Conservation (phyloP, 306 rosid species). For the Casuarina glauca region DNA sequence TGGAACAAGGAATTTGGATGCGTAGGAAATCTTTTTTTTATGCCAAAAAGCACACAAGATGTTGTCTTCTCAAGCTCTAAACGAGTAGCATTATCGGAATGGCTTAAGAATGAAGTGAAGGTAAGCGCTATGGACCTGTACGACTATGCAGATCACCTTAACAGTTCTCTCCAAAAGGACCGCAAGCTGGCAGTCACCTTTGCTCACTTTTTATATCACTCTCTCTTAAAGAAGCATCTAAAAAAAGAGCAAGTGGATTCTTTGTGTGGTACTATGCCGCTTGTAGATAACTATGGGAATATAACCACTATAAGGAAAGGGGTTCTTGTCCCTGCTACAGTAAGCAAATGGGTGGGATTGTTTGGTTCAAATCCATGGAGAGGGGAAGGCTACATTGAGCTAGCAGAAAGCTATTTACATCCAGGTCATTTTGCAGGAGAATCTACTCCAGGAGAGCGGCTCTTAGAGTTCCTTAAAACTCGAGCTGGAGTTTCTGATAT, state of each 20-base stretch:
- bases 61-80: slow-evolving; percentile 26
- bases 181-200: slow-evolving; percentile 34
- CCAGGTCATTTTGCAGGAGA: slow-evolving; percentile 37
- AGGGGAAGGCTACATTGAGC: slow-evolving; percentile 47
- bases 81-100: slow-evolving; percentile 34
- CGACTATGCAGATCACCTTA: slow-evolving; percentile 35
- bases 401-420: slow-evolving; percentile 47
- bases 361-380: slow-evolving; percentile 64
- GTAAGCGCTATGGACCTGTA: slow-evolving; percentile 14
- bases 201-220: slow-evolving; percentile 60
- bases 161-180: slow-evolving; percentile 1
- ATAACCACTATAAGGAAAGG: slow-evolving; percentile 10
- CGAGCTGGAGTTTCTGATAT: slow-evolving; percentile 53
- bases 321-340: slow-evolving; percentile 64
- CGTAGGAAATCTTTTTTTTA: slow-evolving; percentile 30
- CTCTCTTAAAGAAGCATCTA: slow-evolving; percentile 22
- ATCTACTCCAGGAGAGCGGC: slow-evolving; percentile 2
- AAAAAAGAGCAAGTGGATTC: background rate
- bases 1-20: slow-evolving; percentile 48
- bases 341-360: slow-evolving; percentile 69
- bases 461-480: slow-evolving; percentile 42
- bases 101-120: slow-evolving; percentile 35
- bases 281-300: slow-evolving; percentile 53
- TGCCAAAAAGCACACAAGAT: slow-evolving; percentile 53
- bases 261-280: slow-evolving; percentile 49